Base-by-base conservation (phyloP, 805 yeast species). In the Metschnikowia gelsemii region DNA sequence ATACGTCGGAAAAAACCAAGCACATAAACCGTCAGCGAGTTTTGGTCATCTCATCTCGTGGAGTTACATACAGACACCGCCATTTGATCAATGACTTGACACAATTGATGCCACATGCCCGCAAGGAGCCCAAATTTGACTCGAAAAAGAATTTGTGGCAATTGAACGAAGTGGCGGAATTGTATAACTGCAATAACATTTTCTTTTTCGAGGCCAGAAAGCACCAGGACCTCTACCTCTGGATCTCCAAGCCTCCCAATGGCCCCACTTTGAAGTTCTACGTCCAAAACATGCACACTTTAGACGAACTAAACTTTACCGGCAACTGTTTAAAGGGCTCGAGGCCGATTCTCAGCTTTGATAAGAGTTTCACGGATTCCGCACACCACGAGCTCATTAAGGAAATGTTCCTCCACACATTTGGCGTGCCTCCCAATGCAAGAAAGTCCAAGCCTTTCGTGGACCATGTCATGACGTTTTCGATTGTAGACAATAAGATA, bases 321-420 rank as follows among this genome's bases (percentile, higher is more conserved):
- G 99, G 99, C 38, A 93, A 93, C 69, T 88, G 96, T 60, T 72
- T 93, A 50, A 87, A 84, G 63, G 99, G 99, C 5, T 88, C 97
- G 12, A 80, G 99, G 63, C 99, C 99, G 5, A 66, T 93, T 28
- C 73, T 93, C 50, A 86, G 96, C 36, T 93, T 93, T 62, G 99
- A 90, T 63, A 73, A 76, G 47, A 61, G 82, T 20, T 93, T 93
- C 64, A 72, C 74, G 20, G 66, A 72, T 14, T 82, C 84, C 32
- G 73, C 70, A 20, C 96, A 90, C 59, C 72, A 73, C 58, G 75
- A 69, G 58, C 75, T 93, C 47, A 75, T 90, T 63, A 90, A 88
- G 66, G 98, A 93, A 62, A 63, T 89, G 73, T 74, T 89, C 51
- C 67, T 72, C 45, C 96, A 88, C 46, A 57, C 68, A 8, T 89